Base-by-base conservation (phyloP, 2,329 filamentous ascomycete species). In the Aschersonia sp. region DNA sequence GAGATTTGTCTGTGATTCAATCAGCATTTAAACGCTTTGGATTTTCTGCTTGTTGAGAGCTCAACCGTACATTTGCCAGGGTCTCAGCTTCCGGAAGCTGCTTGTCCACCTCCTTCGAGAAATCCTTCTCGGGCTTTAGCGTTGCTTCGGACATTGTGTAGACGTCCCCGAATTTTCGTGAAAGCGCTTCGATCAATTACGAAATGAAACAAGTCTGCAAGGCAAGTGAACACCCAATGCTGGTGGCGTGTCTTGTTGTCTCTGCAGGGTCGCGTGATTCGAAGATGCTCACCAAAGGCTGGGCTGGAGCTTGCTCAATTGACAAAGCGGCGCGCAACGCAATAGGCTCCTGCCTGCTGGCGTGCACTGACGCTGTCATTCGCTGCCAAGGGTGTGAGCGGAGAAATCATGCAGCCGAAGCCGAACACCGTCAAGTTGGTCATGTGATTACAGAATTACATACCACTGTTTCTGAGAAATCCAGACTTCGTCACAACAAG, bases 81-180 rank as follows among this genome's bases (percentile, higher is more conserved):
- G 84, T 76, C 74, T 97, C 81, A 50, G 88, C 87, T 69, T 95
- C 88, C 45, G 87, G 85, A 57, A 98, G 81, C 68, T 87, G 79
- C 70, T 84, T 80, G 74, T 97, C 89, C 61, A 87, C 87, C 69
- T 97, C 89, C 72, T 95, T 94, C 62, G 86, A 84, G 79, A 86
- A 95, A 81, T 98, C 92, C 83, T 94, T 95, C 75, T 98, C 92
- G 62, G 90, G 87, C 79, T 94, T 94, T 67, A 92, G 69, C 61
- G 76, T 69, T 67, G 80, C 80, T 69, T 88, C 85, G 60, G 88
- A 84, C 88, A 94, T 94, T 63, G 48, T 63, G 56, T 50, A 48
- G 49, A 42, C 32, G 44, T 45, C 32, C 30, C 39, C 45, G n/a
- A 12, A 37, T 2, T 37, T 41, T 5, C 9, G 9, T 41, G 40